Evolutionary conservation across 2,329 filamentous ascomycete genomes (phyloP), one percentile per base, ranked within the genome.

Genomic region (Anisogramma anomala): DNA sequence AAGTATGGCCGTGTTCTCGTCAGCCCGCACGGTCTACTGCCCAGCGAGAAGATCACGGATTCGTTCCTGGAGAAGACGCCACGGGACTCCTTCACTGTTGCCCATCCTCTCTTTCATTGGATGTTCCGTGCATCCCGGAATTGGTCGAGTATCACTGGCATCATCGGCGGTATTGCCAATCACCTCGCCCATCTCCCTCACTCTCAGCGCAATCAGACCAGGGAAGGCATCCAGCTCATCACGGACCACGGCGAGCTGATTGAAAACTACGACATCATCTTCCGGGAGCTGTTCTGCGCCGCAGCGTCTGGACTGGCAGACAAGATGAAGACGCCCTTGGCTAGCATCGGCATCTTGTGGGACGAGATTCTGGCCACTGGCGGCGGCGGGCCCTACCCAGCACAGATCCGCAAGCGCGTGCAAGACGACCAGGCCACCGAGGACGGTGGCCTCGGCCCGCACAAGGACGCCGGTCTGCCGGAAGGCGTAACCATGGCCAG

Each of bases 61-160:
- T 79, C 79, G 11, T 86, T 85, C 56, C 61, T 84, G 28, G 79
- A 82, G 56, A 74, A 70, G 55, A 75, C 76, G 53, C 45, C 60
- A 50, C 43, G 56, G 52, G 84, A 93, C 46, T 74, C 79, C 11
- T 88, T 94, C 53, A 78, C 77, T 42, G 77, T 78, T 18, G 74
- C 76, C 0, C 85, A 94, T 55, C 76, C 83, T 0, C 76, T 88
- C 2, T 94, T 91, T 59, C 77, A 87, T 36, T 94, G 87, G 87
- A 80, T 91, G 53, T 93, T 84, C 55, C 75, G 83, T 42, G 83
- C 85, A 3, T 84, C 83, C 6, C 72, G 79, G 44, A 82, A 87
- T 57, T 94, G 87, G 87, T 56, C 62, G 6, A 72, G 75, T 30
- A 70, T 94, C 19, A 68, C 68, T 41, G 73, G 77, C 33, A 65